Percentiles rank a stretch among this genome's conserved stretches.
These are phyloP conservation scores for Phytophthora cactorum DNA, from an alignment of 352 stramenopile species.

Conservation along the genomic window DNA sequence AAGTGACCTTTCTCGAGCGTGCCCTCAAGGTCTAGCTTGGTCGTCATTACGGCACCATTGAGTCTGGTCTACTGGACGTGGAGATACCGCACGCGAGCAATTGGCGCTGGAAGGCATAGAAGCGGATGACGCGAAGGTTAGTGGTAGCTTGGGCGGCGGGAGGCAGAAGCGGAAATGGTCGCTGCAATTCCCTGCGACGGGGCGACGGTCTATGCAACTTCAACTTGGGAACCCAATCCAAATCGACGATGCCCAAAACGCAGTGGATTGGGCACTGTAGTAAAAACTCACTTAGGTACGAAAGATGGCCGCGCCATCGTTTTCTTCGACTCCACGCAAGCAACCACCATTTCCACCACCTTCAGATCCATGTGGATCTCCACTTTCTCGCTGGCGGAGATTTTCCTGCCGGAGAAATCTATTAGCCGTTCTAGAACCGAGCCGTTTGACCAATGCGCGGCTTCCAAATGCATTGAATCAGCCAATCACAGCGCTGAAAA, in stretches of 20 bases:
- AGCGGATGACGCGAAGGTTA: slow-evolving; percentile 17
- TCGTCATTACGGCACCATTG: slow-evolving; percentile 26
- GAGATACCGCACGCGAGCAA: slow-evolving; percentile 16
- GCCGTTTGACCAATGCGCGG: neutral
- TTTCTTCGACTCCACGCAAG: neutral
- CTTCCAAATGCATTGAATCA: neutral
- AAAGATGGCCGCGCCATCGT: neutral
- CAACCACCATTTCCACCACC: neutral
- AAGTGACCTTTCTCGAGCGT: slow-evolving; percentile 52
- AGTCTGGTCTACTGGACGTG: slow-evolving; percentile 21
- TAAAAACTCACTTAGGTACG: neutral
- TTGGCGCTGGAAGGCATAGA: slow-evolving; percentile 12
- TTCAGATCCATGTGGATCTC: too few relatives aligned
- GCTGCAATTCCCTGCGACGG: neutral
- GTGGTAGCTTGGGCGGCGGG: neutral
- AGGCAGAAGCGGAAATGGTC: slow-evolving; percentile 13
- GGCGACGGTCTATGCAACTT: slow-evolving; percentile 24
- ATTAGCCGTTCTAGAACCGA: neutral
- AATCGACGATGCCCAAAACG: slow-evolving; percentile 1
- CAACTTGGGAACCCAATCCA: slow-evolving; percentile 15
- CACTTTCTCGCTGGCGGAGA: neutral
- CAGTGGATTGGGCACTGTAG: neutral
- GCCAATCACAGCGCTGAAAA: slow-evolving; percentile 6
- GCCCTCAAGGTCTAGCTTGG: slow-evolving; percentile 38
- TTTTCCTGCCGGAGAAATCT: slow-evolving; percentile 5